Evolutionary conservation across 805 yeast species (phyloP).

Genomic region (Wilhelminamyces savonicus): DNA sequence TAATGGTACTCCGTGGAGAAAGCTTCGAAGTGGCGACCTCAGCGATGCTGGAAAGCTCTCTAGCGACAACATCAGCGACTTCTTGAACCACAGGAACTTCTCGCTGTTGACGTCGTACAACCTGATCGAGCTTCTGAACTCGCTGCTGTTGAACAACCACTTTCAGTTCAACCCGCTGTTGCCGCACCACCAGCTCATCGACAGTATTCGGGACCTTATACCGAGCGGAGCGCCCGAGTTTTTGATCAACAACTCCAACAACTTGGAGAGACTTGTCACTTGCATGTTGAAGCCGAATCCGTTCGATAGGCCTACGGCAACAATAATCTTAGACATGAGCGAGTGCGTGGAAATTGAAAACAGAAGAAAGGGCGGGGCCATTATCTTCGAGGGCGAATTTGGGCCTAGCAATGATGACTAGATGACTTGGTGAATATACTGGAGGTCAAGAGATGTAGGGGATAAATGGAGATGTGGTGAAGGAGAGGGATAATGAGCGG

Average conservation of each 20-base stretch:
- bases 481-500: no score
- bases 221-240: slow-evolving; percentile 89
- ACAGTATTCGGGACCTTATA: slow-evolving; percentile 29
- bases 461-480: no score
- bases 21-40: slow-evolving; percentile 87
- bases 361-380: slow-evolving; percentile 85
- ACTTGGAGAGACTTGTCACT: slow-evolving; percentile 73
- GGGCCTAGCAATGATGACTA: slow-evolving; percentile 52
- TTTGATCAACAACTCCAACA: slow-evolving; percentile 46
- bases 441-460: no score
- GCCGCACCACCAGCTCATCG: neutral
- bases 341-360: slow-evolving; percentile 77
- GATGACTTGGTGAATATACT: neutral
- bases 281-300: slow-evolving; percentile 91
- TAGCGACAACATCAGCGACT: slow-evolving; percentile 39
- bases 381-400: slow-evolving; percentile 90
- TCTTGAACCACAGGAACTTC: slow-evolving; percentile 31
- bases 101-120: slow-evolving; percentile 28
- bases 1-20: slow-evolving; percentile 95
- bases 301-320: slow-evolving; percentile 71
- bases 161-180: slow-evolving; percentile 1
- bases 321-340: slow-evolving; percentile 55
- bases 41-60: slow-evolving; percentile 89
- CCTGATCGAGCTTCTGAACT: slow-evolving; percentile 8
- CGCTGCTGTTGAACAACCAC: slow-evolving; percentile 2